Conservation (phyloP, 768 basidiomycete species). For the Boletus rubescentipes region DNA sequence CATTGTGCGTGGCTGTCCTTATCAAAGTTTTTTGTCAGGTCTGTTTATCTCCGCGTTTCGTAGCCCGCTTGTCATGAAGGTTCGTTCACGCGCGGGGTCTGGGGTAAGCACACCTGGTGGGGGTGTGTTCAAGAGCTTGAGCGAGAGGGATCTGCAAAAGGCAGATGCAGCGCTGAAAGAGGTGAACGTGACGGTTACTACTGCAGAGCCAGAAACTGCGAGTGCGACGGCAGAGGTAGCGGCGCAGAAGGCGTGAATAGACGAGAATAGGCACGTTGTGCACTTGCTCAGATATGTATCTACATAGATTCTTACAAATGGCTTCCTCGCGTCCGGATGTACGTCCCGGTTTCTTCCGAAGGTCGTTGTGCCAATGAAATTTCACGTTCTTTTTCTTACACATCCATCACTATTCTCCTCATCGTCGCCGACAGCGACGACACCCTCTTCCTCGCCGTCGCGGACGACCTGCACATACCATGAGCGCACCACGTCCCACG, state of each 20-base stretch:
- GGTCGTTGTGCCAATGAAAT: too few relatives aligned
- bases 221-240: too few relatives aligned
- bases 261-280: too few relatives aligned
- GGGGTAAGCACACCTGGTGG: conserved; percentile 86
- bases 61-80: conserved; percentile 89
- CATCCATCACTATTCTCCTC: too few relatives aligned
- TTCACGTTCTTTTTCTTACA: too few relatives aligned
- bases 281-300: conserved; percentile 18
- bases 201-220: background rate
- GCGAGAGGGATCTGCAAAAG: conserved; percentile 81
- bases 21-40: too few relatives aligned
- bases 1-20: conserved; percentile 59
- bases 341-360: conserved; percentile 23
- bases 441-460: background rate
- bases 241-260: background rate
- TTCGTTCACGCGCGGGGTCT: conserved; percentile 78
- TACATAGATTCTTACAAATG: conserved; percentile 1
- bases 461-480: conserved; percentile 8
- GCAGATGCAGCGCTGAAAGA: conserved; percentile 81
- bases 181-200: background rate
- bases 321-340: background rate
- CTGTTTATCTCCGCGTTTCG: conserved; percentile 2
- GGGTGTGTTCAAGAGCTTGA: conserved; percentile 74
- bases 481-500: conserved; percentile 39
- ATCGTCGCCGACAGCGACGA: conserved; percentile 16